Evolutionary conservation across 345 rosid species (phyloP).

Genomic region (Rhodamnia rubescens): DNA sequence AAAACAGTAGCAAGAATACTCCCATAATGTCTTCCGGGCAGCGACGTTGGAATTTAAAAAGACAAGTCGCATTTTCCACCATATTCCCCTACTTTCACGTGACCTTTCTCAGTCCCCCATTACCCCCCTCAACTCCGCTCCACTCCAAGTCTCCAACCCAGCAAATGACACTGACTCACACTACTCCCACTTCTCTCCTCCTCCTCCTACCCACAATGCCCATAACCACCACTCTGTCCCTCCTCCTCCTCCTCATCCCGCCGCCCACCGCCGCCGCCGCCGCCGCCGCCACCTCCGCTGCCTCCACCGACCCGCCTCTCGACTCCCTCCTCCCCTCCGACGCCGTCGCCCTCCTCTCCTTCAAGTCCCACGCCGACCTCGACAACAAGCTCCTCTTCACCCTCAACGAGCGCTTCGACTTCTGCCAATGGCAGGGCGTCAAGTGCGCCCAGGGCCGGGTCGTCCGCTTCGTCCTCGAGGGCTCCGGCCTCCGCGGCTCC

Average conservation of each 20-base stretch:
- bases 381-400: constrained; percentile 60
- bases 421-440: constrained; percentile 93
- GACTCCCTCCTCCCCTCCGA: constrained; percentile 37
- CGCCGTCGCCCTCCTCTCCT: constrained; percentile 65
- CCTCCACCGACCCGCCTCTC: not conserved
- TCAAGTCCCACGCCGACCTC: constrained; percentile 78
- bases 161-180: not conserved
- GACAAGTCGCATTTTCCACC: not conserved
- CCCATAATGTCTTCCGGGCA: not conserved
- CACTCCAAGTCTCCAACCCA: no score
- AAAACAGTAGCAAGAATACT: not conserved
- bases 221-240: not conserved
- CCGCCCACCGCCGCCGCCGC: not conserved
- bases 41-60: not conserved
- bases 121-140: not conserved
- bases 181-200: not conserved
- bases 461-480: constrained; percentile 50
- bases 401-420: constrained; percentile 77
- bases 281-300: no score
- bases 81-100: not conserved
- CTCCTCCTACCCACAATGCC: not conserved
- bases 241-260: not conserved
- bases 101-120: not conserved
- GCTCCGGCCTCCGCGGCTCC: constrained; percentile 52
- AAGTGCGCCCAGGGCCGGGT: constrained; percentile 75